phyloP scores from a whole-genome alignment of 1,284 basidiomycete species.

The Amylostereum areolatum region DNA sequence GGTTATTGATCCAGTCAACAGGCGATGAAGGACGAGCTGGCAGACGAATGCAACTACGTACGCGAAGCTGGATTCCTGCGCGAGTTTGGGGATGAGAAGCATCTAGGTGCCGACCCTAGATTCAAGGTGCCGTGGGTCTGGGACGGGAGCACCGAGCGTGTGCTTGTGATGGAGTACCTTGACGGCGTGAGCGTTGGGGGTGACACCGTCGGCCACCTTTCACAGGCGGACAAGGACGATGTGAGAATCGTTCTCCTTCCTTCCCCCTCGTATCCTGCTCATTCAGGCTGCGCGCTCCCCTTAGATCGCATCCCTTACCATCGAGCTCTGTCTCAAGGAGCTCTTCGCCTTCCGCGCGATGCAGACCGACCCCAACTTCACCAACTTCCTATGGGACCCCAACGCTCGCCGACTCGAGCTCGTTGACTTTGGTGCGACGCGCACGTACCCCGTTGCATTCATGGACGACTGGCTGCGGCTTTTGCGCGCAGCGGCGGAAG shows the following conservation, averaged over 20 bases:
- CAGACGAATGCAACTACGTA: conserved; percentile 92
- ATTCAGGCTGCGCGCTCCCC: background rate
- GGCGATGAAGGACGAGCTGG: conserved; percentile 89
- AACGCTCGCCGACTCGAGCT: conserved; percentile 68
- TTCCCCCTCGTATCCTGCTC: background rate
- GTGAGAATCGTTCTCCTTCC: conserved; percentile 36
- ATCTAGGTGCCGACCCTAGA: conserved; percentile 53
- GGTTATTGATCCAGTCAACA: conserved; percentile 17
- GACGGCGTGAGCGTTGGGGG: conserved; percentile 79
- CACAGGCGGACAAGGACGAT: conserved; percentile 68
- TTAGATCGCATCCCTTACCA: conserved; percentile 79
- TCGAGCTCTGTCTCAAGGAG: conserved; percentile 87
- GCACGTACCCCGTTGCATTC: conserved; percentile 82
- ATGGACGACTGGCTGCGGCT: conserved; percentile 86
- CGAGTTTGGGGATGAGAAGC: conserved; percentile 48
- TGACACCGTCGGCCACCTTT: conserved; percentile 41
- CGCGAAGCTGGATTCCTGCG: conserved; percentile 78
- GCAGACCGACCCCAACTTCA: conserved; percentile 99
- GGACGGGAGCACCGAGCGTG: conserved; percentile 72
- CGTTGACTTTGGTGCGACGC: conserved; percentile 94
- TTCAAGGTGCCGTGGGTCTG: conserved; percentile 89
- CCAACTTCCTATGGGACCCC: conserved; percentile 90
- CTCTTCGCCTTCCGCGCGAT: conserved; percentile 89
- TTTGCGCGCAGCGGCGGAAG: conserved; percentile 70
- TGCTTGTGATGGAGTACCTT: conserved; percentile 90